Conservation (phyloP, 2,329 filamentous ascomycete genomes). For the Colletotrichum brevisporum region DNA sequence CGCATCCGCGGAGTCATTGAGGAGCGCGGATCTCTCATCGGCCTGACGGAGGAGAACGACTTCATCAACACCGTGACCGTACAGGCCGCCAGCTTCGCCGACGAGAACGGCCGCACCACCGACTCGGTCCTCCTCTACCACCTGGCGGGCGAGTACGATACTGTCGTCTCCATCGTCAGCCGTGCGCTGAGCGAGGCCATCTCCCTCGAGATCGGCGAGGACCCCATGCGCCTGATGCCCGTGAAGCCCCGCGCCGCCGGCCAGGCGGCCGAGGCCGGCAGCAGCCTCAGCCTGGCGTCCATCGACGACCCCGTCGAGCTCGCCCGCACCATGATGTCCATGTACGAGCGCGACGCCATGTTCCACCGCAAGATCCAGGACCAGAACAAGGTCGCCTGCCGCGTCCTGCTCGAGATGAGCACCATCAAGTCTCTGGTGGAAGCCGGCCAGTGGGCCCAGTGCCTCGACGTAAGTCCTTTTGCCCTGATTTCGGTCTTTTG, state of each 20-base stretch:
- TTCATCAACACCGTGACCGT: constrained; percentile 94
- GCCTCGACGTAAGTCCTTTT: constrained; percentile 68
- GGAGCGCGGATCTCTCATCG: constrained; percentile 85
- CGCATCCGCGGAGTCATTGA: constrained; percentile 91
- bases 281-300: constrained; percentile 72
- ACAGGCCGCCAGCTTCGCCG: constrained; percentile 91
- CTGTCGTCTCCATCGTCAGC: constrained; percentile 91
- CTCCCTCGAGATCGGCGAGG: constrained; percentile 86
- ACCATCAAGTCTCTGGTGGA: constrained; percentile 71
- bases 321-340: constrained; percentile 72
- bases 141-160: constrained; percentile 94
- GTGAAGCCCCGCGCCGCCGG: constrained; percentile 77
- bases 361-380: constrained; percentile 71
- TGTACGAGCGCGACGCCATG: constrained; percentile 74
- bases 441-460: constrained; percentile 68
- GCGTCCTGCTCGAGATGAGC: constrained; percentile 72
- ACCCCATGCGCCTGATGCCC: constrained; percentile 82
- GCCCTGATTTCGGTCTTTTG: neutral
- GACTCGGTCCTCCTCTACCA: constrained; percentile 97
- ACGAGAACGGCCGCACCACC: constrained; percentile 92
- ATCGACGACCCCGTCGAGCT: constrained; percentile 74
- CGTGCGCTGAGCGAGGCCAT: constrained; percentile 91
- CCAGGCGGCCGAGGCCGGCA: constrained; percentile 57
- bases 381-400: constrained; percentile 69
- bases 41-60: constrained; percentile 82